Evolutionary conservation across 257 asterid species (phyloP), one percentile per base, ranked within the genome.

Genomic region (Solanum etuberosum): DNA sequence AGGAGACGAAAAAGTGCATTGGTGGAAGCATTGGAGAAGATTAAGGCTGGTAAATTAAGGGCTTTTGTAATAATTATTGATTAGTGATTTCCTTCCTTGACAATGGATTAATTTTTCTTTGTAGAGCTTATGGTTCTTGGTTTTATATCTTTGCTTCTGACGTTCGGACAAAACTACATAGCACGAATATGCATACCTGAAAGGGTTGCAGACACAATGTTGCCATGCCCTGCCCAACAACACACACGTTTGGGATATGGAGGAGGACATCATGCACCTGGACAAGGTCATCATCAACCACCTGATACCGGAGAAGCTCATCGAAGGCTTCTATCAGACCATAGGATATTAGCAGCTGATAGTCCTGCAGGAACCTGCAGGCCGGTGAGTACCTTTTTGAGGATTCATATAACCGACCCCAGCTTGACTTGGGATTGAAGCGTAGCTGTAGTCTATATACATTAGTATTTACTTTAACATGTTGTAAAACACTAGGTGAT

Each of bases 91-190:
- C 10, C 32, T 48, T 43, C 67, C 35, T 21, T 5, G 65, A 34
- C 70, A 46, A 48, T 25, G 2, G n/a, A 15, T 83, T 16, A 14
- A 11, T 48, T 48, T 48, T 80, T 70, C 27, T 34, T 67, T 88
- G 71, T 98, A 97, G 99, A 97, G 94, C 98, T 97, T 90, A 97
- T 97, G 99, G 93, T 95, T 91, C 88, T 97, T 86, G 99, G 99
- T 37, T 97, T 97, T 92, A 97, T 97, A 89, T 97, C 99, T 85
- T 89, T 97, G 72, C 91, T 97, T 73, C 88, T 97, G 76, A 95
- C 98, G 61, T 97, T 97, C 63, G 95, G 99, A 20, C 99, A 97
- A 89, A 94, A 89, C 91, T 95, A 93, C 97, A 97, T 97, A 31
- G 89, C 94, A 11, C 84, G 63, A 86, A 87, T 97, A 32, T 97